A percentile compares a stretch with the other conserved stretches of the same genome.
These are phyloP conservation scores for Rhodomyrtus tomentosa DNA, from an alignment of 345 rosid species.

Conservation along the genomic window DNA sequence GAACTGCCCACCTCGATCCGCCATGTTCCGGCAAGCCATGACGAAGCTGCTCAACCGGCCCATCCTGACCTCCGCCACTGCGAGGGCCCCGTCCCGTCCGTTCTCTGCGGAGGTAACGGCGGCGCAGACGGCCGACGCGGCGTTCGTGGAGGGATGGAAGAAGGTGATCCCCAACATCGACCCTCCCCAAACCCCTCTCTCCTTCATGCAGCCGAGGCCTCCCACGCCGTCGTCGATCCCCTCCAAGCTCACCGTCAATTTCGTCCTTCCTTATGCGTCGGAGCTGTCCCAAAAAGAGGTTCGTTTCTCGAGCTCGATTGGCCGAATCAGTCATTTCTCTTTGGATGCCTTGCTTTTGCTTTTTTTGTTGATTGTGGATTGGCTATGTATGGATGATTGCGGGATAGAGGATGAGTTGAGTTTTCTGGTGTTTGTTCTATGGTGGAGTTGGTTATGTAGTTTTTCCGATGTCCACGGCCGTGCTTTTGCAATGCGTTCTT, in stretches of 20 bases:
- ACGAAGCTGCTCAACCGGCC: slow-evolving; percentile 7
- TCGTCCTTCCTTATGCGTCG: slow-evolving; percentile 38
- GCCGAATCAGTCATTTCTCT: background rate
- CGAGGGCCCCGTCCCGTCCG: background rate
- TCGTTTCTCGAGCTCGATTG: background rate
- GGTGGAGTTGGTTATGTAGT: background rate
- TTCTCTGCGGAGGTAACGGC: slow-evolving; percentile 25
- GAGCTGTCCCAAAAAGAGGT: slow-evolving; percentile 34
- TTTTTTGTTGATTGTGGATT: background rate
- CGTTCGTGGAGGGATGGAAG: slow-evolving; percentile 34
- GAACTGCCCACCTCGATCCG: slow-evolving; percentile 1
- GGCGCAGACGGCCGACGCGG: slow-evolving; percentile 11
- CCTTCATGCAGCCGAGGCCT: slow-evolving; percentile 30
- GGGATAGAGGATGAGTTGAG: background rate
- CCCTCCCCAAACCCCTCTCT: slow-evolving; percentile 34
- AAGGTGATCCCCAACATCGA: slow-evolving; percentile 25
- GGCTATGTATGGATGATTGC: background rate
- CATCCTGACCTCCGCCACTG: background rate
- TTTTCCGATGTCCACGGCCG: background rate
- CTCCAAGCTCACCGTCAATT: slow-evolving; percentile 36
- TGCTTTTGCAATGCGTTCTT: background rate
- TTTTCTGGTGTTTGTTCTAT: background rate
- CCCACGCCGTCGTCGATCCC: slow-evolving; percentile 31
- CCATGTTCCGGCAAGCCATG: slow-evolving; percentile 26
- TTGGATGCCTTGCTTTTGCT: background rate